Percentiles rank a stretch among this genome's conserved stretches.
Evolutionary conservation across 2,329 filamentous ascomycete species (phyloP).

Genomic region (Anisogramma anomala): DNA sequence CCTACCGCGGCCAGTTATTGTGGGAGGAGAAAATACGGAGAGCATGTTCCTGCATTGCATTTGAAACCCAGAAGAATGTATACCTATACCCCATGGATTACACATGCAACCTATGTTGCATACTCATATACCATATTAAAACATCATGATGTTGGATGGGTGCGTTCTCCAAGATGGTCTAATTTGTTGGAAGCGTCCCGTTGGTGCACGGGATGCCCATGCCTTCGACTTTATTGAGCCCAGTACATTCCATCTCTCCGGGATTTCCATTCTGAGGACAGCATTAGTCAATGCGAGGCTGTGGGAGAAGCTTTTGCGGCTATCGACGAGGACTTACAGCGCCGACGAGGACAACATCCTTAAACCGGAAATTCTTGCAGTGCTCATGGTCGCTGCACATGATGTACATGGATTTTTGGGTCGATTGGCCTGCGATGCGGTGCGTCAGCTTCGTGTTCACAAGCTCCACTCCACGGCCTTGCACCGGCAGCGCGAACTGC

Average conservation of each 20-base stretch:
- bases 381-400: constrained; percentile 15
- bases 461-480: too few relatives aligned
- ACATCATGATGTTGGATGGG: too few relatives aligned
- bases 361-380: constrained; percentile 16
- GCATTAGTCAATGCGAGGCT: not conserved
- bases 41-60: too few relatives aligned
- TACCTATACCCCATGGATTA: too few relatives aligned
- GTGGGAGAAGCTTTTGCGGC: too few relatives aligned
- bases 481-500: too few relatives aligned
- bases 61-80: too few relatives aligned
- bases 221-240: constrained; percentile 14
- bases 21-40: too few relatives aligned
- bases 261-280: constrained; percentile 12
- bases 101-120: too few relatives aligned
- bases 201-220: constrained; percentile 19
- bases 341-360: constrained; percentile 13
- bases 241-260: constrained; percentile 17
- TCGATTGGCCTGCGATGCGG: constrained; percentile 9
- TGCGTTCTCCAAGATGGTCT: not conserved
- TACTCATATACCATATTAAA: too few relatives aligned
- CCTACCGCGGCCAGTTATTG: too few relatives aligned
- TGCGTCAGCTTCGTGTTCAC: not conserved
- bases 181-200: constrained; percentile 1
- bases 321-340: constrained; percentile 11
- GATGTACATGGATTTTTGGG: constrained; percentile 15